Percentiles rank a stretch among this genome's conserved stretches.
Conservation (phyloP, 1,139 yeast species). For the Taphrina wiesneri region DNA sequence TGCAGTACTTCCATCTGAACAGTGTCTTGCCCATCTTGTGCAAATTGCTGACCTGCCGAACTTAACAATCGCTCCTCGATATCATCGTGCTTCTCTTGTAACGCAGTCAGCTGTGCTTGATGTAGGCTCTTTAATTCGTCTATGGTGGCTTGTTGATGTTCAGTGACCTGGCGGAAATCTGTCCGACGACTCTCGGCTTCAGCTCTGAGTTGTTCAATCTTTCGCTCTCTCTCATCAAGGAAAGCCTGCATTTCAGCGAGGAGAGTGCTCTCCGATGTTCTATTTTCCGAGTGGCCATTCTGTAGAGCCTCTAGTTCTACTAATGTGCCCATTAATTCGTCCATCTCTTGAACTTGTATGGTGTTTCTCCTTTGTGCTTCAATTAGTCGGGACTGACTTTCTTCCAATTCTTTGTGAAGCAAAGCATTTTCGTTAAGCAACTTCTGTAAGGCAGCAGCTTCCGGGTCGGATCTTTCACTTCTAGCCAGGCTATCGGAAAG, state of each 20-base stretch:
- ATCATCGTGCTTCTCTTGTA: constrained; percentile 20
- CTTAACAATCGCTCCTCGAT: constrained; percentile 23
- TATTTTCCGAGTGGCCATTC: neutral
- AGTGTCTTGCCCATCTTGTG: neutral
- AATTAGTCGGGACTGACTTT: neutral
- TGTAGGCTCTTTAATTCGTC: constrained; percentile 25
- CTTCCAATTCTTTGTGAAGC: constrained; percentile 13
- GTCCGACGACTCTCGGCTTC: constrained; percentile 20
- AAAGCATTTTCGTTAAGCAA: constrained; percentile 27
- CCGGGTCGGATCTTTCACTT: neutral
- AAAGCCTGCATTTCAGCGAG: constrained; percentile 6
- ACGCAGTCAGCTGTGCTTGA: constrained; percentile 11
- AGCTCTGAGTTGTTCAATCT: constrained; percentile 13
- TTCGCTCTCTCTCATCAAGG: constrained; percentile 18
- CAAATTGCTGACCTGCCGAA: constrained; percentile 6
- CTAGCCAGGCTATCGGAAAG: neutral
- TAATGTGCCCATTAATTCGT: constrained; percentile 19
- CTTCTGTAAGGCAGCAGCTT: constrained; percentile 17
- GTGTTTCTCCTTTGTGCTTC: constrained; percentile 1
- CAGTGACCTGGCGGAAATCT: constrained; percentile 23
- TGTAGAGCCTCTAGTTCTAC: constrained; percentile 21
- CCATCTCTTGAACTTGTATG: constrained; percentile 31
- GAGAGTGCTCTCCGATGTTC: neutral
- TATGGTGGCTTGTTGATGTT: constrained; percentile 23
- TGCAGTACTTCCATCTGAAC: constrained; percentile 15